Evolutionary conservation across 2,329 filamentous ascomycete genomes (phyloP), one percentile per base, ranked within the genome.

Genomic region (Fusarium sp.): DNA sequence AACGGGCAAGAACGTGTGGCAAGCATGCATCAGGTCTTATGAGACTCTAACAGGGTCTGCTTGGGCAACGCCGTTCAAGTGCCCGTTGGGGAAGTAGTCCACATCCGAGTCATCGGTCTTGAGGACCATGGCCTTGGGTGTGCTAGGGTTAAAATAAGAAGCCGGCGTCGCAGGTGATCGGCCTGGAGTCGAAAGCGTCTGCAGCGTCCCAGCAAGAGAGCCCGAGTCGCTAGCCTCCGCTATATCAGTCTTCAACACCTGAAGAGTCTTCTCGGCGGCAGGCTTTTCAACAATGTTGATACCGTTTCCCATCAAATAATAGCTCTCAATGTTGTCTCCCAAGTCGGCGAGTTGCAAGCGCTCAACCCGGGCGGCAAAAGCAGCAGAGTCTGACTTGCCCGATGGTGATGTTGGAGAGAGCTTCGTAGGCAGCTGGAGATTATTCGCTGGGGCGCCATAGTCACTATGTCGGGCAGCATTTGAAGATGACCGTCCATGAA

Each of bases 81-180:
- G 29, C 9, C 45, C 65, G 22, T 43, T 52, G 29, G 64, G 41
- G 1, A 68, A 43, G 6, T 64, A 18, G 11, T 72, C 69, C 2
- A 69, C 20, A 4, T 75, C 65, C 9, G 39, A n/a, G 14, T 71
- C 65, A 9, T 71, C 54, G 1, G 65, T 54, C 3, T 54, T 41
- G 11, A 74, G n/a, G 0, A 67, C 24, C 80, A 82, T 81, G 5
- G 80, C 80, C 31, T 75, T 81, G 0, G 81, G 80, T 0, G 81
- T 82, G 6, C 56, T 69, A 1, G 81, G 80, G 16, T 80, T 78
- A 22, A 79, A 81, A 1, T 20, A 48, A 24, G 43, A 24, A 24
- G 24, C 24, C 3, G 67, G 75, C 5, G 75, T 75, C 5, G 74
- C 63, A 1, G 76, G 75, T 1, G 75, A 78, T 29, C 67, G 69